Evolutionary conservation across 2,329 filamentous ascomycete species (phyloP), one percentile per base, ranked within the genome.

Genomic region (Seiridium unicorne): DNA sequence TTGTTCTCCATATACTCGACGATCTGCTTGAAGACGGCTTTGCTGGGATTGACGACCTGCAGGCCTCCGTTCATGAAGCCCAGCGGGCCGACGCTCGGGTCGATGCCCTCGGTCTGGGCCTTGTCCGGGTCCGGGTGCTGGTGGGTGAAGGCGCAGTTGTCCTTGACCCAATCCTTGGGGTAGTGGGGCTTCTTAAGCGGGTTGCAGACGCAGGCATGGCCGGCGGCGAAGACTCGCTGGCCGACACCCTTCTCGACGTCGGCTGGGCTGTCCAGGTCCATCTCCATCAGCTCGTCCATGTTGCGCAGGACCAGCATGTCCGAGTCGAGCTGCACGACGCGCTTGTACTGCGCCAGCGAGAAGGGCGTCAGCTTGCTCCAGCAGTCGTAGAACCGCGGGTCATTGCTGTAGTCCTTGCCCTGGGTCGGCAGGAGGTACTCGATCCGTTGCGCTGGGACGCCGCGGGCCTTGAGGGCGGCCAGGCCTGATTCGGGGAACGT

Each of bases 201-300:
- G 76, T 96, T 96, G 78, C 92, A 96, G 18, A 92, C 87, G 75
- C 92, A 96, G 4, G 92, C 92, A 75, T 94, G 91, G 64, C 87
- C 87, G 4, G 92, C 91, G 1, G 91, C 92, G 74, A 96, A 94
- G 40, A 96, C 90, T 49, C 84, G 81, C 49, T 81, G 72, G 31
- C 89, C 86, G 18, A 76, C 77, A 9, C 63, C 59, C 9, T 58
- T 44, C 7, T 62, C 64, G 48, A 75, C 53, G 8, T 32, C 60
- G 32, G 7, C 61, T 62, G 84, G 78, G 26, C 77, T 70, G 73
- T 94, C 91, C 51, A 96, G 84, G 62, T 85, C 78, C 55, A 96
- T 68, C n/a, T 91, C 86, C 91, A 96, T 96, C 66, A 96, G 79
- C 77, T 96, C 92, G 73, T 96, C 93, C 91, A 97, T 96, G 75